A percentile compares a stretch with the other conserved stretches of the same genome.
phyloP scores from a whole-genome alignment of 768 basidiomycete species.

The Tulasnella sp. region DNA sequence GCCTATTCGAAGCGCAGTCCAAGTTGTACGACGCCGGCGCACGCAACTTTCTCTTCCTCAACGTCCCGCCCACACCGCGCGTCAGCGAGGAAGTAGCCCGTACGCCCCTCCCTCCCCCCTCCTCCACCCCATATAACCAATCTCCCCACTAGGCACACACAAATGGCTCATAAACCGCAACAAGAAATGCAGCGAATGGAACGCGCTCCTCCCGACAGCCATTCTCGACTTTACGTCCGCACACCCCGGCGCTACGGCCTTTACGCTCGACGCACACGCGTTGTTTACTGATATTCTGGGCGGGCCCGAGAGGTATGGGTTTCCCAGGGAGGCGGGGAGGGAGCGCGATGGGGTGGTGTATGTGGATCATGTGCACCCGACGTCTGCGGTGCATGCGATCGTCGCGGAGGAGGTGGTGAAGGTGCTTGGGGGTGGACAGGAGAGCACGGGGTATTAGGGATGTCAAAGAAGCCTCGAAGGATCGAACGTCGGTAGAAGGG shows the following conservation, averaged over 20 bases:
- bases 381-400: constrained; percentile 37
- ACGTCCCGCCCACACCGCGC: constrained; percentile 35
- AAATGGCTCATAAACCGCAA: too few relatives aligned
- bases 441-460: too few relatives aligned
- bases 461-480: too few relatives aligned
- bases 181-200: background rate
- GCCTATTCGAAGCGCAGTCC: constrained; percentile 37
- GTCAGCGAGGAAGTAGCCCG: background rate
- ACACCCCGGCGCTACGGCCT: constrained; percentile 36
- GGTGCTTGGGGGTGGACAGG: too few relatives aligned
- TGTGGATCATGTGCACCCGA: constrained; percentile 43
- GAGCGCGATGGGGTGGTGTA: constrained; percentile 29
- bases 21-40: too few relatives aligned
- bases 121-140: too few relatives aligned
- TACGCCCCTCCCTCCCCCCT: too few relatives aligned
- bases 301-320: constrained; percentile 32
- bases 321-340: constrained; percentile 23
- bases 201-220: constrained; percentile 30
- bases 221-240: constrained; percentile 30
- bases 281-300: constrained; percentile 39
- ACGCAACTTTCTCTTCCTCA: constrained; percentile 50
- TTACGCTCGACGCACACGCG: constrained; percentile 30
- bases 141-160: too few relatives aligned
- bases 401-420: constrained; percentile 36
- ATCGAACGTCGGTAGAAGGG: too few relatives aligned